Evolutionary conservation across 306 rosid species (phyloP), one percentile per base, ranked within the genome.

Genomic region (Fragaria nilgerrensis): DNA sequence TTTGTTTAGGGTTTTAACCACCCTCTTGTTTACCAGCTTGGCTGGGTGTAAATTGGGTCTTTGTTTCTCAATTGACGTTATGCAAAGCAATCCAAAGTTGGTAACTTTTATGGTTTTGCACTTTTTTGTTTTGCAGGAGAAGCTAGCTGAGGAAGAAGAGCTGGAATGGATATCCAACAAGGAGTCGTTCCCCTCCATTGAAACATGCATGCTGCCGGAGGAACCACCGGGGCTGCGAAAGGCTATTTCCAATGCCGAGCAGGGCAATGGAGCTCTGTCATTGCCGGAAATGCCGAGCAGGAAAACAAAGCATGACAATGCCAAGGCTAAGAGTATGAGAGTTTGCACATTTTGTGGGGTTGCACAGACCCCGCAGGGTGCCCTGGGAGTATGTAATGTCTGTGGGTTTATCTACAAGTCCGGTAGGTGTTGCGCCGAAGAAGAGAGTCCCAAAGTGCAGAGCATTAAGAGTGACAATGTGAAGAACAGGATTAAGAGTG

Each of bases 91-190:
- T 47, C 50, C 50, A 47, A 20, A 19, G 23, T 7, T 55, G 61
- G 10, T 20, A 55, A 55, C 17, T 47, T 58, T 48, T 52, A 27
- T 1, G 13, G 15, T 62, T 77, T 50, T 50, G 6, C 34, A 82
- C 22, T 43, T 53, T 1, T 13, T 16, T 17, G 7, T 61, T 27
- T 4, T 48, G 90, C 76, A 13, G 97, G 89, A 77, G 98, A 88
- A 72, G 91, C 13, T 3, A 3, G 19, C 36, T 1, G 56, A 11
- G 47, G 75, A 72, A 37, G 75, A 72, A 50, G 75, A 49, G 62
- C 64, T 89, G 34, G 96, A 91, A 84, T 91, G 96, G 96, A 53
- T 91, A 32, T 87, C 89, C 4, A 89, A 89, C 82, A 86, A 84
- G 81, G 93, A 91, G 59, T 83, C 86, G 1, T 93, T 93, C 77